phyloP scores from a whole-genome alignment of 164 flowering plant genomes.

The Stephania yunnanensis region DNA sequence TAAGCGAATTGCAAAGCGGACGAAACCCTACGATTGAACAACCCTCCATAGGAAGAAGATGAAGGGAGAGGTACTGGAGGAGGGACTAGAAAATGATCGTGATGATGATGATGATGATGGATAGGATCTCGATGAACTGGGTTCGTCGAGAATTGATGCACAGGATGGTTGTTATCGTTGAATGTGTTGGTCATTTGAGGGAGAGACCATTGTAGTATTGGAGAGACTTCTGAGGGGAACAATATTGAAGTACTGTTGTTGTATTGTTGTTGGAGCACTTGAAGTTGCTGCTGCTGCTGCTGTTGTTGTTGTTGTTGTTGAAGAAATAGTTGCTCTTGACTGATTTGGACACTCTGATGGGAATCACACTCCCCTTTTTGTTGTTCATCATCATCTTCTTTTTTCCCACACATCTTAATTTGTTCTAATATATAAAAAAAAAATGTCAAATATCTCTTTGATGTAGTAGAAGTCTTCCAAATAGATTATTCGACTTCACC shows the following conservation, averaged over 20 bases:
- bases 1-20: slow-evolving; percentile 49
- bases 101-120: slow-evolving; percentile 28
- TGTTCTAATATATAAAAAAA: background rate
- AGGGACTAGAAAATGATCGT: slow-evolving; percentile 41
- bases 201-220: slow-evolving; percentile 53
- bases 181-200: slow-evolving; percentile 40
- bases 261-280: slow-evolving; percentile 21
- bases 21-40: slow-evolving; percentile 46
- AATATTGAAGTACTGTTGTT: slow-evolving; percentile 17
- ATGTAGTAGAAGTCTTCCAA: no score
- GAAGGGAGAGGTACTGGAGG: slow-evolving; percentile 24
- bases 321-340: slow-evolving; percentile 39
- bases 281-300: slow-evolving; percentile 20
- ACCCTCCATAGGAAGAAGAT: slow-evolving; percentile 27
- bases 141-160: slow-evolving; percentile 13
- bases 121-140: no score
- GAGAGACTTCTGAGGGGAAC: slow-evolving; percentile 40
- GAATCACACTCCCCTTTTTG: slow-evolving; percentile 28
- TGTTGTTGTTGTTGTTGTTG: slow-evolving; percentile 27
- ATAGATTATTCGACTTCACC: no score
- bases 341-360: slow-evolving; percentile 39
- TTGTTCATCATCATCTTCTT: slow-evolving; percentile 28
- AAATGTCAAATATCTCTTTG: no score
- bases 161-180: slow-evolving; percentile 30
- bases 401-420: slow-evolving; percentile 27